phyloP scores from a whole-genome alignment of 257 asterid genomes.

The Sherardia arvensis region DNA sequence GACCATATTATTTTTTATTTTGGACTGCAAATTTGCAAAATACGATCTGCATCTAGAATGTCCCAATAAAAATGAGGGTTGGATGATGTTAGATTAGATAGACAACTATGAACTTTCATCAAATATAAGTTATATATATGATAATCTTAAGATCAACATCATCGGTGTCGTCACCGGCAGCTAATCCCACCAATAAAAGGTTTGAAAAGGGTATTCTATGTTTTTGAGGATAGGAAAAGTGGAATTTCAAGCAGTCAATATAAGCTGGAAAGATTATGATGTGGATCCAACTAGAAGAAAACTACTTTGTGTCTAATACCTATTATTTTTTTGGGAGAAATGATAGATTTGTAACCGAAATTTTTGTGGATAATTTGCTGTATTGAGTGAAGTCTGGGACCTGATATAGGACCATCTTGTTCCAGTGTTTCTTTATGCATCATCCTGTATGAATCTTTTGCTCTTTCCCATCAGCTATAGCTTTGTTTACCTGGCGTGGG shows the following conservation, averaged over 20 bases:
- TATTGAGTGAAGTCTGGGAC: neutral
- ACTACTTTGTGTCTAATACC: too few species aligned
- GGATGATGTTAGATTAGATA: neutral
- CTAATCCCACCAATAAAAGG: neutral
- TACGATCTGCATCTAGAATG: too few species aligned
- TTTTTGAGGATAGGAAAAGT: neutral
- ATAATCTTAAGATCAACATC: neutral
- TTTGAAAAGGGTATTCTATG: neutral
- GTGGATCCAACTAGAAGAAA: neutral
- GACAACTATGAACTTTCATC: neutral
- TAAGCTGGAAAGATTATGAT: neutral
- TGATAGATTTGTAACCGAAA: neutral
- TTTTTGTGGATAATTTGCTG: neutral
- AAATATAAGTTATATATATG: too few species aligned
- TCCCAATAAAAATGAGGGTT: neutral
- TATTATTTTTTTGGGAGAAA: too few species aligned
- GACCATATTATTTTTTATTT: too few species aligned
- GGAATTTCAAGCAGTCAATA: neutral
- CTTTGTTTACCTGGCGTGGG: slow-evolving; percentile 1
- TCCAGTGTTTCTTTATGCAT: neutral
- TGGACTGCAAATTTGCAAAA: too few species aligned
- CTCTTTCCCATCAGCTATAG: neutral
- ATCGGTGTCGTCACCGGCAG: neutral
- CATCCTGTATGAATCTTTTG: neutral
- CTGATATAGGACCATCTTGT: neutral